Conservation (phyloP, 805 yeast genomes). For the Candida koratica region DNA sequence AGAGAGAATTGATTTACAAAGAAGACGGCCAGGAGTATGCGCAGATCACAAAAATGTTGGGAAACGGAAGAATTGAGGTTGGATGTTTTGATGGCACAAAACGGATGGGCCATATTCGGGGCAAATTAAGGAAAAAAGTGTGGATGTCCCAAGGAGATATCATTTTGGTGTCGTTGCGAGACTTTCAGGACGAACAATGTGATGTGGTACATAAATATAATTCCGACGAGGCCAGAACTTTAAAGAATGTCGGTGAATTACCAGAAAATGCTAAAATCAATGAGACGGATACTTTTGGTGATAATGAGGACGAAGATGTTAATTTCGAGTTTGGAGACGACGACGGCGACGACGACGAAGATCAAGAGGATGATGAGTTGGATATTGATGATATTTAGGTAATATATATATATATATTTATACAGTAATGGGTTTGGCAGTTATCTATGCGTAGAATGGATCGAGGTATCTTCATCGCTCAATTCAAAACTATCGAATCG, state of each 20-base stretch:
- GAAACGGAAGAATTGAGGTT: conserved; percentile 96
- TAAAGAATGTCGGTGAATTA: conserved; percentile 92
- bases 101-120: conserved; percentile 97
- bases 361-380: conserved; percentile 62
- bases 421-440: neutral
- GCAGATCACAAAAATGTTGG: conserved; percentile 96
- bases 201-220: conserved; percentile 96
- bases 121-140: conserved; percentile 97
- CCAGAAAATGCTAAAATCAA: conserved; percentile 97
- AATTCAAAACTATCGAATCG: conserved; percentile 60
- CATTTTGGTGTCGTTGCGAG: conserved; percentile 91
- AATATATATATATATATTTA: conserved; percentile 2
- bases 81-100: conserved; percentile 89
- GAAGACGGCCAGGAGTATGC: conserved; percentile 99
- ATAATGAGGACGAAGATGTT: conserved; percentile 94
- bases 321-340: conserved; percentile 97
- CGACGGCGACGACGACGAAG: conserved; percentile 71
- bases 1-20: conserved; percentile 86
- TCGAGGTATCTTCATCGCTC: conserved; percentile 41
- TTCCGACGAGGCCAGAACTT: conserved; percentile 96
- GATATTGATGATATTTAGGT: conserved; percentile 91
- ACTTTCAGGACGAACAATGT: conserved; percentile 97
- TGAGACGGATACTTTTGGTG: conserved; percentile 96
- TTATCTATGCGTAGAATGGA: conserved; percentile 7
- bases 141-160: conserved; percentile 99